These are phyloP conservation scores for Pseudodiploospora longispora DNA, from an alignment of 2,329 filamentous ascomycete genomes.

Conservation along the genomic window DNA sequence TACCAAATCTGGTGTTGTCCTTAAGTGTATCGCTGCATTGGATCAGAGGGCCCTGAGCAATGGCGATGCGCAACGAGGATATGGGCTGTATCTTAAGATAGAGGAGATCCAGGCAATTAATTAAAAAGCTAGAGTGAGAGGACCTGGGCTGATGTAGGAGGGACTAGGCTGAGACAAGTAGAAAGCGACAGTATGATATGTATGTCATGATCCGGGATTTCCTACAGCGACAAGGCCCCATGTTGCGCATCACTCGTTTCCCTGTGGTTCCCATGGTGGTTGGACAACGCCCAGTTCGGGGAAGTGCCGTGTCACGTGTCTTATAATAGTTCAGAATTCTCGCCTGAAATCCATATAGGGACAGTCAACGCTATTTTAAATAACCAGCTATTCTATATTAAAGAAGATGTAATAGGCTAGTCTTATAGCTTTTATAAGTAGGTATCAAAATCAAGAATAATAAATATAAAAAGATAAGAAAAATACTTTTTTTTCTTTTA, in stretches of 20 bases:
- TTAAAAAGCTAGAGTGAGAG: no score
- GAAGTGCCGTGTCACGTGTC: not conserved
- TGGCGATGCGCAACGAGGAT: slow-evolving; percentile 70
- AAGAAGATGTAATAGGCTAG: no score
- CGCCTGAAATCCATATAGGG: no score
- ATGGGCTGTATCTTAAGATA: slow-evolving; percentile 74
- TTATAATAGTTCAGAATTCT: no score
- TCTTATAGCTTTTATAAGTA: not conserved
- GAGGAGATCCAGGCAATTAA: slow-evolving; percentile 27
- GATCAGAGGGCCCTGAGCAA: slow-evolving; percentile 60
- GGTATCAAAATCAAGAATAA: not conserved
- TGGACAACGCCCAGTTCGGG: not conserved
- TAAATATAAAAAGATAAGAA: not conserved
- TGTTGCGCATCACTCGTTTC: slow-evolving; percentile 42
- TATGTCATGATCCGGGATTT: slow-evolving; percentile 60
- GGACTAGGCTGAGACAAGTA: no score
- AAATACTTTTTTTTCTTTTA: no score
- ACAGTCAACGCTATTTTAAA: no score
- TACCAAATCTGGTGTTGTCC: slow-evolving; percentile 23
- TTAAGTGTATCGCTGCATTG: slow-evolving; percentile 26
- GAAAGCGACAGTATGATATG: no score
- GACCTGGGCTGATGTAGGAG: no score
- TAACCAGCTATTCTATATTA: no score
- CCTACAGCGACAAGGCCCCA: slow-evolving; percentile 87
- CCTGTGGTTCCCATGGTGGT: not conserved